Percentiles rank a stretch among this genome's conserved stretches.
phyloP scores from a whole-genome alignment of 225 moss, liverwort and hornwort genomes.

The Pleurozium schreberi region DNA sequence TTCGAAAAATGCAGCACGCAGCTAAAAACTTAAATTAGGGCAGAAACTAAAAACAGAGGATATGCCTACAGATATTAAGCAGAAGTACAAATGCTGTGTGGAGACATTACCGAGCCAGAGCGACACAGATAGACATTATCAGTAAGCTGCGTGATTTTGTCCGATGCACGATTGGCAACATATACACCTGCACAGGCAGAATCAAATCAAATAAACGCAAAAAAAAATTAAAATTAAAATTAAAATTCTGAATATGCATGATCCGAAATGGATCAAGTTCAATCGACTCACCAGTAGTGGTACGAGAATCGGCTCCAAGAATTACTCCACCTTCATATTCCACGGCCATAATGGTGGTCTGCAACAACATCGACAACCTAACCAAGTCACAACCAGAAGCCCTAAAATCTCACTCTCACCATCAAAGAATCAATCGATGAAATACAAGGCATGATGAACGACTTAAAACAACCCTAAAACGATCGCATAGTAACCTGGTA shows the following conservation, averaged over 20 bases:
- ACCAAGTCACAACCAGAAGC: background rate
- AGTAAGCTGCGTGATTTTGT: conserved; percentile 89
- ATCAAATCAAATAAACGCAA: background rate
- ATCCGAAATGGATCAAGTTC: background rate
- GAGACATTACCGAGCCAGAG: conserved; percentile 76
- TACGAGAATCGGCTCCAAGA: conserved; percentile 93
- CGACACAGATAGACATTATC: conserved; percentile 87
- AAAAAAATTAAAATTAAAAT: background rate
- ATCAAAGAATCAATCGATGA: background rate
- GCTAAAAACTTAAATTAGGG: background rate
- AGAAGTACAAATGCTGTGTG: background rate
- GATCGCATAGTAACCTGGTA: background rate
- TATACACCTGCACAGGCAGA: conserved; percentile 56
- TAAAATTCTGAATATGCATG: background rate
- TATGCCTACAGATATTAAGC: background rate
- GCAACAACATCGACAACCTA: background rate
- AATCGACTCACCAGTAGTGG: conserved; percentile 64
- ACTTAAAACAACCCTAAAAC: background rate
- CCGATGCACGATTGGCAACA: conserved; percentile 94
- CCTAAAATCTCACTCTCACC: background rate
- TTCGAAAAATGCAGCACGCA: background rate
- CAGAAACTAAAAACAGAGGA: background rate
- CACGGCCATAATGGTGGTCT: conserved; percentile 99
- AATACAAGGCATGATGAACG: background rate
- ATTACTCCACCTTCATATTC: conserved; percentile 85